These are phyloP conservation scores for Salix caprea DNA, from an alignment of 345 rosid genomes.

Conservation along the genomic window DNA sequence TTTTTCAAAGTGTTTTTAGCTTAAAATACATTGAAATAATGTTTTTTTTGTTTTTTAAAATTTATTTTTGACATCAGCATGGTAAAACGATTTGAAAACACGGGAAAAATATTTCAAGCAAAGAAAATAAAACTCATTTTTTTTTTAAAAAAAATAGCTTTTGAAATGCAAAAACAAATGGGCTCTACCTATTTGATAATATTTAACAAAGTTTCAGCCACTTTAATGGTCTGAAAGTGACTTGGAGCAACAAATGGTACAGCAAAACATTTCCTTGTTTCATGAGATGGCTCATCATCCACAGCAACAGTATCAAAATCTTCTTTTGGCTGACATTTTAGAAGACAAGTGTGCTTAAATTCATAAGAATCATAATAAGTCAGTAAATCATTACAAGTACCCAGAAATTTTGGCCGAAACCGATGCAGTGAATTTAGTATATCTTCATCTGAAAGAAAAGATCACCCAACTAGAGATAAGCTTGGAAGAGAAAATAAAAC, in stretches of 20 bases:
- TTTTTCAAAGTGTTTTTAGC: no score
- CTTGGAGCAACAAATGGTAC: constrained; percentile 61
- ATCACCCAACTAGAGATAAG: background rate
- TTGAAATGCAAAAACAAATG: constrained; percentile 9
- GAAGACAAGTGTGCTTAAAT: constrained; percentile 62
- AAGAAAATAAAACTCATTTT: constrained; percentile 2
- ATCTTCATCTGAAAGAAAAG: constrained; percentile 69
- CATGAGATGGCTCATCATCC: constrained; percentile 37
- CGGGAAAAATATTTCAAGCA: no score
- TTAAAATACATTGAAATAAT: no score
- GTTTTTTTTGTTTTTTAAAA: no score
- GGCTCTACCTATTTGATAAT: constrained; percentile 67
- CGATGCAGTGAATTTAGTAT: constrained; percentile 54
- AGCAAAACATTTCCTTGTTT: constrained; percentile 54
- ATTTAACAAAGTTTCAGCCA: constrained; percentile 43
- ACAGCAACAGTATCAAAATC: constrained; percentile 30
- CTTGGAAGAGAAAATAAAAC: constrained; percentile 8
- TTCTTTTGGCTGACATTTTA: constrained; percentile 39
- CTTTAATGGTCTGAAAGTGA: constrained; percentile 45
- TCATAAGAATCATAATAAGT: constrained; percentile 55
- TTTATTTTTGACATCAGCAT: no score
- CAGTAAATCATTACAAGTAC: constrained; percentile 46
- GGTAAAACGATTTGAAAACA: no score
- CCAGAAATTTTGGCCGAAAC: constrained; percentile 68
- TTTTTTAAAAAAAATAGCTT: no score